Percentiles rank a stretch among this genome's conserved stretches.
Evolutionary conservation across 441 rosid species (phyloP).

Genomic region (Syzygium malaccense): DNA sequence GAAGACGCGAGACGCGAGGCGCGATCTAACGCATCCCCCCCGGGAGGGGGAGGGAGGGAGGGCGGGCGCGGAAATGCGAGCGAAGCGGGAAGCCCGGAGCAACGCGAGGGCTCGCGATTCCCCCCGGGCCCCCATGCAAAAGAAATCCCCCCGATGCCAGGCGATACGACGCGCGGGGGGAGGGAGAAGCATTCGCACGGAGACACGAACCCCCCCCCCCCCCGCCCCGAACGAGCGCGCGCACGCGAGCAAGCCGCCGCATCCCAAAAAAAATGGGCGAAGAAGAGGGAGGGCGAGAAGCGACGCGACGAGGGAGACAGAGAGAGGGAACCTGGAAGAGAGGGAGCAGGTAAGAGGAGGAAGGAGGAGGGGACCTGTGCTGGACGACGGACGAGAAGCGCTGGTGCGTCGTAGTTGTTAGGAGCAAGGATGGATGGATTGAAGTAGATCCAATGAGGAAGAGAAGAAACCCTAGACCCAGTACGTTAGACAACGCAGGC

Average conservation of each 20-base stretch:
- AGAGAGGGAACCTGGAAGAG: not conserved
- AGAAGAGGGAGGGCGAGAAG: not conserved
- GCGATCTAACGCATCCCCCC: not conserved
- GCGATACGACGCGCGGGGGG: not conserved
- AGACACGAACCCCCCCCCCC: not conserved
- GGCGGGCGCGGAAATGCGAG: not conserved
- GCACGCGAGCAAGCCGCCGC: not conserved
- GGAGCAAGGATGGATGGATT: not conserved
- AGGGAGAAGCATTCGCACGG: not conserved
- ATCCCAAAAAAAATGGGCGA: not conserved
- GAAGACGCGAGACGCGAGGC: not conserved
- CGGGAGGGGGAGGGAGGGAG: no score
- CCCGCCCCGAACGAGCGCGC: not conserved
- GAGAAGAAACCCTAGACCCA: conserved; percentile 1
- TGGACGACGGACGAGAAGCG: not conserved
- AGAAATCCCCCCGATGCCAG: not conserved
- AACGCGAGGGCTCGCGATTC: not conserved
- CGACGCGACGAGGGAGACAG: not conserved
- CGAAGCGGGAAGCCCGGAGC: not conserved
- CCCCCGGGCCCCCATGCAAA: not conserved
- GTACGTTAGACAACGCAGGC: not conserved
- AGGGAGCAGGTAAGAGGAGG: not conserved
- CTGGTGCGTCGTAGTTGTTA: not conserved
- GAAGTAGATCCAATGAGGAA: not conserved
- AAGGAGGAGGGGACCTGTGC: not conserved